Percentiles rank a stretch among this genome's conserved stretches.
Conservation (phyloP, 208 protist genomes). For the Crithidia expoeki region DNA sequence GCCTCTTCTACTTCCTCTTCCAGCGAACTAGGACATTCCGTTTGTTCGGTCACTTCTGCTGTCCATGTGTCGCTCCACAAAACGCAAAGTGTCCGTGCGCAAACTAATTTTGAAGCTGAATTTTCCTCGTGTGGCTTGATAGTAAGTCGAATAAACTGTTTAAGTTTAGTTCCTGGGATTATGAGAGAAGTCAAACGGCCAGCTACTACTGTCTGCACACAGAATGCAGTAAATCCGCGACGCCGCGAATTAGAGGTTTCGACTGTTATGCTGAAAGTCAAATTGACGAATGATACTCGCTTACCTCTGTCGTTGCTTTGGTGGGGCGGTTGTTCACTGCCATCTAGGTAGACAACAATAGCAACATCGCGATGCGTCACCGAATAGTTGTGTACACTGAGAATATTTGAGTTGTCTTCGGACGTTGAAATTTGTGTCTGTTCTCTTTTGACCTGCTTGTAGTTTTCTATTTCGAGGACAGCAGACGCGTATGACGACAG, state of each 20-base stretch:
- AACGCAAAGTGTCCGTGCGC: constrained; percentile 21
- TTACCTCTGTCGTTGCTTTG: background rate
- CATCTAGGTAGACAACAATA: background rate
- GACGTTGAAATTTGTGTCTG: background rate
- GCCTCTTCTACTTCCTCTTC: constrained; percentile 9
- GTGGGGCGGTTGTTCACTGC: background rate
- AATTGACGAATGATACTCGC: too few relatives aligned
- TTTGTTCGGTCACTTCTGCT: background rate
- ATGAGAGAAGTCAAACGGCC: background rate
- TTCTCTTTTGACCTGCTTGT: background rate
- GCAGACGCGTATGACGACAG: constrained; percentile 2
- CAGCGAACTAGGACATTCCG: background rate
- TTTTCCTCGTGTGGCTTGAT: background rate
- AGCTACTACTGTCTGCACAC: background rate
- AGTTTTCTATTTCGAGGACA: constrained; percentile 11
- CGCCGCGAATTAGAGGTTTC: constrained; percentile 18
- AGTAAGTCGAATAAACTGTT: constrained; percentile 5
- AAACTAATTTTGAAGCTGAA: background rate
- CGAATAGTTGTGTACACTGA: background rate
- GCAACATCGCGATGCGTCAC: background rate
- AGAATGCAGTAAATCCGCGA: constrained; percentile 2
- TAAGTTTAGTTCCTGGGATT: constrained; percentile 14
- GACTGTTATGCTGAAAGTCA: constrained; percentile 5
- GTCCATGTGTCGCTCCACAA: constrained; percentile 15
- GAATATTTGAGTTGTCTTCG: background rate